These are phyloP conservation scores for Annona squamosa DNA, from an alignment of 164 flowering plant species.

Conservation along the genomic window DNA sequence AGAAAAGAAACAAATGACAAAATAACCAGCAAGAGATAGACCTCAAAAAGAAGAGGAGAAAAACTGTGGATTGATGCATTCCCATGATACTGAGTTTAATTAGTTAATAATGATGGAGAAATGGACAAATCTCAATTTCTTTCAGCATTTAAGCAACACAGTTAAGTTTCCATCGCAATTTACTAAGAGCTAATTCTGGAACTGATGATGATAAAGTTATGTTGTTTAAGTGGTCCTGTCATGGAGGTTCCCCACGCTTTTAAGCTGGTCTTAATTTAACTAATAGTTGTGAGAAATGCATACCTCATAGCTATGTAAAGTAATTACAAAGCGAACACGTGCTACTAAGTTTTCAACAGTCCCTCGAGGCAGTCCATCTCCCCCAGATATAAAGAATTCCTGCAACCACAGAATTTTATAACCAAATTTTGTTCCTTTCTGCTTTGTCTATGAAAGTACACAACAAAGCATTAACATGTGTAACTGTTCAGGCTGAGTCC, in stretches of 20 bases:
- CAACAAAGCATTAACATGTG: background rate
- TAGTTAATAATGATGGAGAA: background rate
- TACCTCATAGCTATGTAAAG: slow-evolving; percentile 83
- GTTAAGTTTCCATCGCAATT: background rate
- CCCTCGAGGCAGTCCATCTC: slow-evolving; percentile 98
- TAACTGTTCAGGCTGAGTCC: too few species aligned
- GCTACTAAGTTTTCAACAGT: slow-evolving; percentile 90
- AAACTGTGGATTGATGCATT: too few species aligned
- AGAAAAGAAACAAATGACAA: background rate
- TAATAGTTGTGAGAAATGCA: slow-evolving; percentile 10
- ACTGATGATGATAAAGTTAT: too few species aligned
- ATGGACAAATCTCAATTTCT: background rate
- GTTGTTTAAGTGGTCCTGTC: too few species aligned
- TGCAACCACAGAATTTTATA: slow-evolving; percentile 14
- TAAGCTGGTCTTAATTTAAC: too few species aligned
- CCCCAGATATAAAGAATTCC: slow-evolving; percentile 98
- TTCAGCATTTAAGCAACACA: background rate
- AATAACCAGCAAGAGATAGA: background rate
- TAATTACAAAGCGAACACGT: slow-evolving; percentile 64
- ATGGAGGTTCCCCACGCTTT: too few species aligned
- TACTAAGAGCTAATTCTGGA: background rate
- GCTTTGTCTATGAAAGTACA: background rate
- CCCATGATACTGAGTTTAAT: too few species aligned
- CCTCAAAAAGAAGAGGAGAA: too few species aligned
- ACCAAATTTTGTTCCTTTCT: background rate